Evolutionary conservation across 148 eudicot species (phyloP).

Genomic region (Dysphania ambrosioides): DNA sequence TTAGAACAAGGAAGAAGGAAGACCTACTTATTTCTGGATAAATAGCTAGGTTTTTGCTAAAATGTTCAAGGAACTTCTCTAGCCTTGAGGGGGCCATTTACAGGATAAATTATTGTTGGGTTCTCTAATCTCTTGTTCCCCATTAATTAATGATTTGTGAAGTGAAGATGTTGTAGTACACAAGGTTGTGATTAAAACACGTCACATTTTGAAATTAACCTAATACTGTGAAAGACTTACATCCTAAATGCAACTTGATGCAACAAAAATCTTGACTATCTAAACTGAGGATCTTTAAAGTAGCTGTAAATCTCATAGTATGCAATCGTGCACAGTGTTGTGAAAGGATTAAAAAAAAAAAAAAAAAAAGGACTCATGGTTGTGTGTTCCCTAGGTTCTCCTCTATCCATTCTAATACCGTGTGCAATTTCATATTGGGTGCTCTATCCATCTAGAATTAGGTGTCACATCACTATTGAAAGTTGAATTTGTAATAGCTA

Average conservation of each 20-base stretch:
- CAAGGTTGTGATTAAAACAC: slow-evolving; percentile 6
- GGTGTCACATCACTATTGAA: not conserved
- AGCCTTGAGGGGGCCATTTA: slow-evolving; percentile 13
- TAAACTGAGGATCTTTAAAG: not conserved
- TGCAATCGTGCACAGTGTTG: not conserved
- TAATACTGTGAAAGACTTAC: not conserved
- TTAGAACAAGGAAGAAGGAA: slow-evolving; percentile 10
- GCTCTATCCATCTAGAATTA: not conserved
- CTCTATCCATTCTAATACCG: not conserved
- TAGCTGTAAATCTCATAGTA: not conserved
- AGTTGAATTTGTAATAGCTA: too few species aligned
- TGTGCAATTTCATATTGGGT: too few species aligned
- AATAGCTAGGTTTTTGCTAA: slow-evolving; percentile 2
- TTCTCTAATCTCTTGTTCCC: slow-evolving; percentile 20
- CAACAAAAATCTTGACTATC: slow-evolving; percentile 7
- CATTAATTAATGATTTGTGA: slow-evolving; percentile 13
- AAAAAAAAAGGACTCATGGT: not conserved
- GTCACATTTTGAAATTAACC: not conserved
- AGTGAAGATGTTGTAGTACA: slow-evolving; percentile 6
- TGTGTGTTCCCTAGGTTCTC: too few species aligned
- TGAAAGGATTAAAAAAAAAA: not conserved
- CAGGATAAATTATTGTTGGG: not conserved
- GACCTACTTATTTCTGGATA: slow-evolving; percentile 10
- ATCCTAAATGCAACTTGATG: slow-evolving; percentile 13
- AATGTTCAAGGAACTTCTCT: slow-evolving; percentile 10